Conservation (phyloP, 768 basidiomycete species). For the Boletus patriciae region DNA sequence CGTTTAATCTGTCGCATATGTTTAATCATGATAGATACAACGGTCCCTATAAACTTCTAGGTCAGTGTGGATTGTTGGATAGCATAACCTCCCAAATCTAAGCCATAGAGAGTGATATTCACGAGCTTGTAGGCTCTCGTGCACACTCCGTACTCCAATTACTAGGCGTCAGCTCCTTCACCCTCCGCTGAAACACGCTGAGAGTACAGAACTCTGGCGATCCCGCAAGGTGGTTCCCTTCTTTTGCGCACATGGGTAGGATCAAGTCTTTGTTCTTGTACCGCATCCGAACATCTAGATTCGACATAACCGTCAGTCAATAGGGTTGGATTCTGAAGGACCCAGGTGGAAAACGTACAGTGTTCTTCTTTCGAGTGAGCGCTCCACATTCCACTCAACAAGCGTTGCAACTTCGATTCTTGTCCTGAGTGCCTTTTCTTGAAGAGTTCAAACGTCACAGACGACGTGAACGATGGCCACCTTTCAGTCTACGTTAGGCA, state of each 20-base stretch:
- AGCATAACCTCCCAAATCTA: not conserved
- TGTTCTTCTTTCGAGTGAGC: conserved; percentile 37
- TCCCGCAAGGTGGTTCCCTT: conserved; percentile 67
- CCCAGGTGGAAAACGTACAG: conserved; percentile 36
- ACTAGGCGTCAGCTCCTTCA: conserved; percentile 61
- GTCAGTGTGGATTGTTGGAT: not conserved
- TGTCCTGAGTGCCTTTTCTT: conserved; percentile 31
- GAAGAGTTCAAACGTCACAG: conserved; percentile 75
- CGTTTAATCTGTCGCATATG: too few relatives aligned
- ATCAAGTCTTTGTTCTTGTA: conserved; percentile 67
- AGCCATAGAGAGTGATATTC: not conserved
- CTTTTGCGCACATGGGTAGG: conserved; percentile 63
- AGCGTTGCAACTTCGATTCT: conserved; percentile 35
- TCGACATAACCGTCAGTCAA: not conserved
- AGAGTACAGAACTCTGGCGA: conserved; percentile 75
- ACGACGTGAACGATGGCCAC: conserved; percentile 77
- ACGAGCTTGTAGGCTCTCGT: conserved; percentile 17
- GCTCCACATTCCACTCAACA: conserved; percentile 44
- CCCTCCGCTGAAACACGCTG: conserved; percentile 58
- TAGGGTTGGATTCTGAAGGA: not conserved
- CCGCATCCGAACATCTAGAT: conserved; percentile 66
- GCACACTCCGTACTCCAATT: conserved; percentile 69
- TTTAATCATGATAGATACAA: too few relatives aligned
- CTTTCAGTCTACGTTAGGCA: conserved; percentile 31
- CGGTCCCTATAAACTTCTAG: too few relatives aligned